phyloP scores from a whole-genome alignment of 2,329 filamentous ascomycete genomes.

The Hyphodiscus sp. region DNA sequence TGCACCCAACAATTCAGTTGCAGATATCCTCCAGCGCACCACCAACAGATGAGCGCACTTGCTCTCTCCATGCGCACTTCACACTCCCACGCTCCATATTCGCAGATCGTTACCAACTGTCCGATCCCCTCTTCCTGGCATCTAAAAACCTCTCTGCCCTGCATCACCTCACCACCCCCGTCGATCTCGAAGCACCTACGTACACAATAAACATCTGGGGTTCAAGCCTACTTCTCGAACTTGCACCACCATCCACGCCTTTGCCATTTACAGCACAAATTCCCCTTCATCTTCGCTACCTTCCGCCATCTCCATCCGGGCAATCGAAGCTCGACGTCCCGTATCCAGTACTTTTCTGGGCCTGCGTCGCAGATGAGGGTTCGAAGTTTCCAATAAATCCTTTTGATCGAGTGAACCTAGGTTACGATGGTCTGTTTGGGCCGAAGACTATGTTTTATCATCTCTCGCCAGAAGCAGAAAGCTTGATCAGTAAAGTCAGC shows the following conservation, averaged over 20 bases:
- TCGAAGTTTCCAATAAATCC: constrained; percentile 69
- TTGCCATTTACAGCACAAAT: constrained; percentile 60
- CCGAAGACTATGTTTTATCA: constrained; percentile 80
- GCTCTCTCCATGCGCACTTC: constrained; percentile 71
- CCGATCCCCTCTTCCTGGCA: constrained; percentile 66
- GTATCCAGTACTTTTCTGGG: constrained; percentile 86
- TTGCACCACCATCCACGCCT: constrained; percentile 44
- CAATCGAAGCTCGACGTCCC: constrained; percentile 55
- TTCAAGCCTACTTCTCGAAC: constrained; percentile 67
- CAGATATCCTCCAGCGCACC: constrained; percentile 48
- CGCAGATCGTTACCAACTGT: constrained; percentile 80
- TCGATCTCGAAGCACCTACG: constrained; percentile 85
- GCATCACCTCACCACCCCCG: constrained; percentile 63
- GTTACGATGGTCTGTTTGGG: constrained; percentile 76
- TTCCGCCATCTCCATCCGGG: constrained; percentile 53
- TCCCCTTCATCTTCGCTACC: constrained; percentile 81
- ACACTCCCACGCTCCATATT: constrained; percentile 79
- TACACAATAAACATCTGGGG: constrained; percentile 77
- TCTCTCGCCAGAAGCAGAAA: constrained; percentile 41
- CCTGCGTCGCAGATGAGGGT: constrained; percentile 62
- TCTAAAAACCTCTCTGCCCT: constrained; percentile 72
- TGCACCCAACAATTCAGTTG: constrained; percentile 76
- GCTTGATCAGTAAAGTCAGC: constrained; percentile 47
- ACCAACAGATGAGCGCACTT: constrained; percentile 50
- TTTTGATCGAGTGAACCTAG: constrained; percentile 79